Evolutionary conservation across 441 rosid genomes (phyloP), one percentile per base, ranked within the genome.

Genomic region (Euphorbia schlechtendalii): DNA sequence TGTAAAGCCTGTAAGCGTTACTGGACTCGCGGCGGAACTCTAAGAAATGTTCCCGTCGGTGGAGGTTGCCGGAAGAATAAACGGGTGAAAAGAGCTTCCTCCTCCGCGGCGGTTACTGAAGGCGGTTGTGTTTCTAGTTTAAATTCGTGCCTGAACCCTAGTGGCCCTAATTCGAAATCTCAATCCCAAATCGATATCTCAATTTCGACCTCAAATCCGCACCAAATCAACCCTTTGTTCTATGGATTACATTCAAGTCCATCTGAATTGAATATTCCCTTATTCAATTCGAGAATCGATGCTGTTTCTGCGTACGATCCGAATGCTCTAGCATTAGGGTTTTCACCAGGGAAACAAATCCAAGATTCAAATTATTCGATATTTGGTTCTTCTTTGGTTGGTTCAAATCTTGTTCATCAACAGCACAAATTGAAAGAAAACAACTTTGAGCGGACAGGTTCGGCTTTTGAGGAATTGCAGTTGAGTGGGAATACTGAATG

Each of bases 11-110:
- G 91, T 40, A 86, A 86, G 69, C 77, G 91, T 3, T 86, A 86
- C 79, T 86, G 91, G 91, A 83, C 91, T 12, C 63, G 80, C 28
- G 88, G 91, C 28, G 91, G 91, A n/a, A 86, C 86, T 56, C 64
- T 86, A 9, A 73, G 91, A 69, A 86, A 83, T 52, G 88, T 86
- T 62, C 91, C 91, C 0, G 88, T 86, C 0, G 91, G 91, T 0
- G 91, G 91, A 18, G 91, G 91, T 0, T 83, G 86, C 72, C 70
- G 91, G 48, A 86, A 82, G 79, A 86, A 86, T 77, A 86, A 86
- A 73, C 84, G 91, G 17, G 76, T 79, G 24, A 83, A 74, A 75
- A 71, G 82, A 56, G 75, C 87, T 51, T 27, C 56, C 10, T 40
- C 66, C 56, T 27, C 80, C 25, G 24, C 66, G 17, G 66, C 77